These are phyloP conservation scores for Hypoxylon sp. DNA, from an alignment of 2,329 filamentous ascomycete genomes.

Conservation along the genomic window DNA sequence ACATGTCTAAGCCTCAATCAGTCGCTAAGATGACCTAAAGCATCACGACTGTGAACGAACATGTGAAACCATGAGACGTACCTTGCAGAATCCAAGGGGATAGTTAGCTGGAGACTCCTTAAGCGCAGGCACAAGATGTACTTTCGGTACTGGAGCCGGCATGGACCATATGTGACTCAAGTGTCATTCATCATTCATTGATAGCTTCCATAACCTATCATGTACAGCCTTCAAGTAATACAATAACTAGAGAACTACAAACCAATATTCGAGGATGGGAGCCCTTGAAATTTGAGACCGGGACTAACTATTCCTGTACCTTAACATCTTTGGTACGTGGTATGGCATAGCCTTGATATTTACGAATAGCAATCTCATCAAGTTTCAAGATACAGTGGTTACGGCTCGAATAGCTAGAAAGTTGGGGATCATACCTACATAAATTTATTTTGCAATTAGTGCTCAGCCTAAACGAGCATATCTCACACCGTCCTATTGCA, in stretches of 20 bases:
- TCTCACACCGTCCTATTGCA: background rate
- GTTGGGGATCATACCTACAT: background rate
- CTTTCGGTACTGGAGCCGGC: background rate
- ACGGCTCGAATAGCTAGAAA: background rate
- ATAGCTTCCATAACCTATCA: too few relatives aligned
- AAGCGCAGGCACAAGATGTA: background rate
- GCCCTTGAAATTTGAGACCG: background rate
- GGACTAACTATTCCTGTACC: background rate
- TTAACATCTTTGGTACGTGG: background rate
- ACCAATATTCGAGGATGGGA: background rate
- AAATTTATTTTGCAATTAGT: background rate
- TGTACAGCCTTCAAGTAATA: too few relatives aligned
- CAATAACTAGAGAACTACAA: too few relatives aligned
- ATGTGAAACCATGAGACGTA: background rate
- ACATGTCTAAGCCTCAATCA: constrained; percentile 4
- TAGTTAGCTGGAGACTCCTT: background rate
- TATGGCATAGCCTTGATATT: background rate
- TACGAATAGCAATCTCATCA: background rate
- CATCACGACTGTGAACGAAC: background rate
- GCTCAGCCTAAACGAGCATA: background rate
- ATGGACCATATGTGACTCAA: too few relatives aligned
- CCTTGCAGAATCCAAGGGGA: background rate
- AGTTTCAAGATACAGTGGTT: background rate
- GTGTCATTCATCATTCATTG: too few relatives aligned
- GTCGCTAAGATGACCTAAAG: background rate